Conservation (phyloP, 2,329 filamentous ascomycete species). For the Ophiostoma perfectum region DNA sequence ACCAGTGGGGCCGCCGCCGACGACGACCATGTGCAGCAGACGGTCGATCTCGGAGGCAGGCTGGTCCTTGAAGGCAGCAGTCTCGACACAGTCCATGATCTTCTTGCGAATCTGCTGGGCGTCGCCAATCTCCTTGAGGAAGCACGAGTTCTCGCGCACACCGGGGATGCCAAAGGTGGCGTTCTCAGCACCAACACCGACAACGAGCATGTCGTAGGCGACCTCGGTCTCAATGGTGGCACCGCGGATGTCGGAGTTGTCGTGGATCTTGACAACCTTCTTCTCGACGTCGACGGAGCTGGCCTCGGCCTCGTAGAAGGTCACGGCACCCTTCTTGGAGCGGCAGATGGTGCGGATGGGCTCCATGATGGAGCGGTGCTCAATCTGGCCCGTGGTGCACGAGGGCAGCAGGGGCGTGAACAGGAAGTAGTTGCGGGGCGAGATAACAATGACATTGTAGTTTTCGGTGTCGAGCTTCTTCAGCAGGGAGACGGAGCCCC, state of each 20-base stretch:
- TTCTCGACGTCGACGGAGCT: conserved; percentile 91
- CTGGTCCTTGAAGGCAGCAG: conserved; percentile 97
- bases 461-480: conserved; percentile 99
- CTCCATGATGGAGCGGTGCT: conserved; percentile 99
- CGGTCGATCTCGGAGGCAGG: conserved; percentile 80
- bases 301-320: conserved; percentile 96
- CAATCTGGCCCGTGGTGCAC: conserved; percentile 94
- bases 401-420: conserved; percentile 97
- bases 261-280: conserved; percentile 81
- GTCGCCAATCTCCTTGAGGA: conserved; percentile 96
- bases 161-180: conserved; percentile 97
- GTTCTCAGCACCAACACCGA: conserved; percentile 96
- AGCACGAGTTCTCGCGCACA: conserved; percentile 91
- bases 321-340: conserved; percentile 87
- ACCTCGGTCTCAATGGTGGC: conserved; percentile 77
- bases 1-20: conserved; percentile 88
- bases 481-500: conserved; percentile 89
- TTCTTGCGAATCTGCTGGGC: conserved; percentile 95
- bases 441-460: conserved; percentile 98
- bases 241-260: conserved; percentile 90
- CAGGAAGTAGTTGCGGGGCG: conserved; percentile 98
- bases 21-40: conserved; percentile 95
- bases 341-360: conserved; percentile 92
- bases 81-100: conserved; percentile 99
- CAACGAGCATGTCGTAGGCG: conserved; percentile 94